Percentiles rank a stretch among this genome's conserved stretches.
Conservation (phyloP, 2,329 filamentous ascomycete genomes). For the Akanthomyces dipterigenus region DNA sequence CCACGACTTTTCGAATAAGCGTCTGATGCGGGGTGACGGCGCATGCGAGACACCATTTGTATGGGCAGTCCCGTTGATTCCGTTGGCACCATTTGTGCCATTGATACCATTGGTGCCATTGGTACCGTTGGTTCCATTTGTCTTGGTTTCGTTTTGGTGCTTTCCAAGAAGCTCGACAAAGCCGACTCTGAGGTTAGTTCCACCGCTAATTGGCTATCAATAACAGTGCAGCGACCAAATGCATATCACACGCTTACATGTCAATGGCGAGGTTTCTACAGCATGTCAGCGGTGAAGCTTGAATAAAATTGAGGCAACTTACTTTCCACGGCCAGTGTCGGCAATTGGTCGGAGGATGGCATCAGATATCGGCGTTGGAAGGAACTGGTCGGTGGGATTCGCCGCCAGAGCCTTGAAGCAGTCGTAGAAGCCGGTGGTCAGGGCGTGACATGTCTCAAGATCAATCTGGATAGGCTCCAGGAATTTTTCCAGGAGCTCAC, state of each 20-base stretch:
- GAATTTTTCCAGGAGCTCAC: constrained; percentile 34
- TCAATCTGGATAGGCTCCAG: constrained; percentile 45
- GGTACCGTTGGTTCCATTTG: constrained; percentile 15
- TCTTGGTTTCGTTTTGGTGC: constrained; percentile 15
- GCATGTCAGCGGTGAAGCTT: not conserved
- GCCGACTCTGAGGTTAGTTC: constrained; percentile 61
- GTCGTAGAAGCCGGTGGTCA: constrained; percentile 40
- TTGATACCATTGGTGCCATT: constrained; percentile 15
- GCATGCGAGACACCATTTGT: not conserved
- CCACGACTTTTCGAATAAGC: constrained; percentile 64
- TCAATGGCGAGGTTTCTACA: constrained; percentile 55
- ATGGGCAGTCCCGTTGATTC: not conserved
- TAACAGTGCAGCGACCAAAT: constrained; percentile 18
- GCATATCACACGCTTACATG: constrained; percentile 42
- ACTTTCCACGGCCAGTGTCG: constrained; percentile 40
- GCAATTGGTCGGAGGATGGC: constrained; percentile 45
- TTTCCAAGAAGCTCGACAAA: constrained; percentile 54
- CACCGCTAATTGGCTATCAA: constrained; percentile 43
- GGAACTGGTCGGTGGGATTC: constrained; percentile 48
- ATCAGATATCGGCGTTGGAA: constrained; percentile 56
- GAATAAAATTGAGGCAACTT: constrained; percentile 23
- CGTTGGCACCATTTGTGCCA: constrained; percentile 2
- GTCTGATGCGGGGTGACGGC: constrained; percentile 37
- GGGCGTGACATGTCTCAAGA: constrained; percentile 34
- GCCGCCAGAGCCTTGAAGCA: constrained; percentile 46